Base-by-base conservation (phyloP, 2,329 filamentous ascomycete genomes). In the Ophiostoma sp. region DNA sequence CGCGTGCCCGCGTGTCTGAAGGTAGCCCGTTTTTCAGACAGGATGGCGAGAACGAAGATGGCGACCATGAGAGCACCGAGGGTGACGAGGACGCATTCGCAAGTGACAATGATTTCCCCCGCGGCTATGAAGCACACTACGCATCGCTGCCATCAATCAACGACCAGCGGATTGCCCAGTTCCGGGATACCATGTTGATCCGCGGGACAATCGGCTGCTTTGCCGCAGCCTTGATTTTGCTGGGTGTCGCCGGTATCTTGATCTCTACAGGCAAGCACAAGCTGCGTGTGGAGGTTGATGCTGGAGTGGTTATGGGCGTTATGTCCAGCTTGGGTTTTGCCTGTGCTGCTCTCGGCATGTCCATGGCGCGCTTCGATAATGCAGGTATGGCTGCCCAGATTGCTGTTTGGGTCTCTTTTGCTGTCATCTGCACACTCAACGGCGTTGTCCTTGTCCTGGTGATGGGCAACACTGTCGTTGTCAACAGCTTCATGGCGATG, bases 281-380 rank as follows among this genome's bases (percentile, higher is more conserved):
- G 77, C 83, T 90, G 73, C 83, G 85, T 4, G 83, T 87, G n/a
- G 87, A 92, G 77, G 91, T 94, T 3, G 90, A 94, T 75, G 86
- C 86, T 0, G 91, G 89, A 10, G 89, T 91, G 1, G 83, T 91
- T 0, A 82, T 92, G 57, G 91, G 90, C 11, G 87, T 90, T 20
- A 83, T 91, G 41, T 82, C 86, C 39, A 91, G 89, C 73, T 77
- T 93, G 57, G 83, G 88, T 72, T 88, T 88, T 75, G 87, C 86
- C 0, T 86, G 87, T 66, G 81, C 85, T 15, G 90, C 84, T 0
- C 81, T 92, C 7, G 86, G 84, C 44, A 83, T 85, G 76, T 83
- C 86, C 73, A 77, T 89, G 15, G 84, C 85, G 68, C 82, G 87
- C 48, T 79, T 80, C 57, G 82, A 84, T 67, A 76, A 75, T 17